A percentile compares a stretch with the other conserved stretches of the same genome.
These are phyloP conservation scores for Thermomyces lanuginosus DNA, from an alignment of 2,329 filamentous ascomycete species.

Conservation along the genomic window DNA sequence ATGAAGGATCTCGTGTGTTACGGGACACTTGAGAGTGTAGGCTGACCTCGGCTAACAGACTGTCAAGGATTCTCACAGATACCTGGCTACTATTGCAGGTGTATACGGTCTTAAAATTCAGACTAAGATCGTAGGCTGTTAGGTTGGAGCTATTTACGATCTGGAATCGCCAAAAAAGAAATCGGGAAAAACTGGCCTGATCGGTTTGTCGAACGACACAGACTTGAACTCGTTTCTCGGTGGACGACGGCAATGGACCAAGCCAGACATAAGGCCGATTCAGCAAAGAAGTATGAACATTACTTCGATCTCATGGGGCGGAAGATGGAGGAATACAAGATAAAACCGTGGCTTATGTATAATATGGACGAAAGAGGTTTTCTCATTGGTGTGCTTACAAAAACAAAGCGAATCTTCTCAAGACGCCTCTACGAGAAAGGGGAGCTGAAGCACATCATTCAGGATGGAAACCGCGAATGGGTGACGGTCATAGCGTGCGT, in stretches of 20 bases:
- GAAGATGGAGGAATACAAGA: slow-evolving; percentile 1
- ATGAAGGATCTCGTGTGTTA: too few relatives aligned
- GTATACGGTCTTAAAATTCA: too few relatives aligned
- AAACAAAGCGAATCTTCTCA: slow-evolving; percentile 9
- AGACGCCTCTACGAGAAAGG: slow-evolving; percentile 3
- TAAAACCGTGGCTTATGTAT: slow-evolving; percentile 1
- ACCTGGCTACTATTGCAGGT: too few relatives aligned
- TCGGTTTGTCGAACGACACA: neutral
- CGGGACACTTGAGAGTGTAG: too few relatives aligned
- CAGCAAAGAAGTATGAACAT: slow-evolving; percentile 1
- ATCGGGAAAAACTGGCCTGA: slow-evolving; percentile 1
- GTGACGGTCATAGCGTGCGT: slow-evolving; percentile 10
- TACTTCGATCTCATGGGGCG: slow-evolving; percentile 2
- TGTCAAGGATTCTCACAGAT: too few relatives aligned
- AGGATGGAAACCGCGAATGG: slow-evolving; percentile 10
- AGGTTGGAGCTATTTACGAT: too few relatives aligned
- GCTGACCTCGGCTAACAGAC: too few relatives aligned
- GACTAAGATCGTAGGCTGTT: too few relatives aligned
- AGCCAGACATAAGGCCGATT: slow-evolving; percentile 2
- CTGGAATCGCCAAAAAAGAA: slow-evolving; percentile 1
- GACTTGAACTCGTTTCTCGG: slow-evolving; percentile 2
- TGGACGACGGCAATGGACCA: slow-evolving; percentile 1
- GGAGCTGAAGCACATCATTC: slow-evolving; percentile 4
- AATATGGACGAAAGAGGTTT: slow-evolving; percentile 4
- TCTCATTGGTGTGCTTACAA: slow-evolving; percentile 4